Evolutionary conservation across 1,284 basidiomycete species (phyloP).

Genomic region (Trametes versicolor): DNA sequence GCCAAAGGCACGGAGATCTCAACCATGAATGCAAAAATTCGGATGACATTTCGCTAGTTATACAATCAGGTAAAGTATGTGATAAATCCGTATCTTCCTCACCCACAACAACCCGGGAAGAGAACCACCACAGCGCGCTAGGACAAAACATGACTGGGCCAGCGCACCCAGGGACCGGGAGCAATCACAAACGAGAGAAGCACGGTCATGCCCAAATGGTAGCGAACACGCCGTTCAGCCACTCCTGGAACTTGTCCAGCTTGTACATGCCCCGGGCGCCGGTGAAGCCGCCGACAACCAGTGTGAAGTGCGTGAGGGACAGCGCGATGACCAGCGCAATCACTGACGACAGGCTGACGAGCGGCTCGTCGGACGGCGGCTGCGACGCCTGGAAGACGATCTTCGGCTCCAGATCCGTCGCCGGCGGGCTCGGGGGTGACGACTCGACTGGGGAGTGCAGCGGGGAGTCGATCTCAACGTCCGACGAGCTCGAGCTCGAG

Average conservation of each 20-base stretch:
- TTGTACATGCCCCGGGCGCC: constrained; percentile 58
- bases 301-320: constrained; percentile 59
- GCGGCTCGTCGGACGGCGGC: constrained; percentile 31
- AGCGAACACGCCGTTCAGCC: constrained; percentile 43
- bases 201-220: constrained; percentile 15
- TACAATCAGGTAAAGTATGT: constrained; percentile 15
- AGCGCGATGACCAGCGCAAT: constrained; percentile 58
- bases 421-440: constrained; percentile 37
- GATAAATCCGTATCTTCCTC: not conserved
- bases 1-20: not conserved
- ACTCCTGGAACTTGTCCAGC: constrained; percentile 52
- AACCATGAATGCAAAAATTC: not conserved
- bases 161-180: not conserved
- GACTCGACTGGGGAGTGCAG: constrained; percentile 29
- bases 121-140: not conserved
- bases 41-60: constrained; percentile 1
- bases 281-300: constrained; percentile 61
- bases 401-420: constrained; percentile 31
- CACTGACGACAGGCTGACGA: constrained; percentile 51
- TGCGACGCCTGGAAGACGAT: constrained; percentile 32
- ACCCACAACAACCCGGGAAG: not conserved
- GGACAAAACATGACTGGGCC: not conserved
- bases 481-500: constrained; percentile 21
- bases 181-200: not conserved
- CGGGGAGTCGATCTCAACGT: constrained; percentile 36